Evolutionary conservation across 2,329 filamentous ascomycete genomes (phyloP).

Genomic region (Sclerotiophoma versabilis): DNA sequence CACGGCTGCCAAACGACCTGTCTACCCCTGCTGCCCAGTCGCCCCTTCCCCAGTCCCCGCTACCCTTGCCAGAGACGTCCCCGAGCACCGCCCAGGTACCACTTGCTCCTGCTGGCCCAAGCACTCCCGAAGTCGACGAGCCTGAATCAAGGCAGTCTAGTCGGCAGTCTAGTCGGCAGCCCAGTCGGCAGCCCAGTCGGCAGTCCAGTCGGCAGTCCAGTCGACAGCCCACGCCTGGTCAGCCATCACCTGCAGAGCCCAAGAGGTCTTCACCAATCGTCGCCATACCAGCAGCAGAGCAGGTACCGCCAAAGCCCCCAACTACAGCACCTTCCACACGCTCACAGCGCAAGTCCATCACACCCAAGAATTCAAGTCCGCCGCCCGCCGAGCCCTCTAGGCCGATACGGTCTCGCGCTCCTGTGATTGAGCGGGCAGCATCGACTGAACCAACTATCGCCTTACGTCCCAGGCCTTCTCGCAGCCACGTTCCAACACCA

Average conservation of each 20-base stretch:
- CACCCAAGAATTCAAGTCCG: constrained; percentile 35
- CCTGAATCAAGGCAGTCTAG: constrained; percentile 14
- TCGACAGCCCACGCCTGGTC: constrained; percentile 27
- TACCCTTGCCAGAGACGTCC: constrained; percentile 22
- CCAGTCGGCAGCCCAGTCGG: too few species aligned
- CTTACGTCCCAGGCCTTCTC: constrained; percentile 49
- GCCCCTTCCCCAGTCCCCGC: constrained; percentile 20
- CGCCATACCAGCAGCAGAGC: not conserved
- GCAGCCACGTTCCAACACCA: constrained; percentile 46
- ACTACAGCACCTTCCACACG: constrained; percentile 46
- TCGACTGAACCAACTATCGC: constrained; percentile 20
- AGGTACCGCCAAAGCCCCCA: constrained; percentile 18
- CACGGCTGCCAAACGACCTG: constrained; percentile 4
- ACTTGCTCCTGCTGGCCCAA: constrained; percentile 54
- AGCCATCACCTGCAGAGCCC: constrained; percentile 24
- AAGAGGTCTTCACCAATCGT: constrained; percentile 16
- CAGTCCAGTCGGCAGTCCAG: constrained; percentile 22
- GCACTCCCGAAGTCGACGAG: constrained; percentile 35
- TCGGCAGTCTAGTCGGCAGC: too few species aligned
- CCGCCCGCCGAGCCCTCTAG: constrained; percentile 27
- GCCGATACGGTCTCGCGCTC: constrained; percentile 27
- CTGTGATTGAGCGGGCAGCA: constrained; percentile 23
- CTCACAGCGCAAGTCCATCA: constrained; percentile 43
- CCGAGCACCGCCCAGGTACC: constrained; percentile 48
- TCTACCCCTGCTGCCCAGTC: constrained; percentile 15